These are phyloP conservation scores for Trypanosoma conorhini DNA, from an alignment of 208 protist species.

Conservation along the genomic window DNA sequence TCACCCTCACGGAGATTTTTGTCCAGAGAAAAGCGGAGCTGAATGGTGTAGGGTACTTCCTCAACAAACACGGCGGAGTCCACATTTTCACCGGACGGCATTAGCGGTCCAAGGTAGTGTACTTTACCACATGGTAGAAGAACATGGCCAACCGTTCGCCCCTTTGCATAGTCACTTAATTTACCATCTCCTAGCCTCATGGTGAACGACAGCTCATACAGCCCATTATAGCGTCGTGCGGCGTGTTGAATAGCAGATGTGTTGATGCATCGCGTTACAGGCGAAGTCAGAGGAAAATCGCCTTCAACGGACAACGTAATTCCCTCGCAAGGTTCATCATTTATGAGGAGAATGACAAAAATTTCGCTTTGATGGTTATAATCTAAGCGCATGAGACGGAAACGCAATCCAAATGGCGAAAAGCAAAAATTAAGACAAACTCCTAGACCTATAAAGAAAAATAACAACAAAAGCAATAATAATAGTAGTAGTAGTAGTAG, in stretches of 20 bases:
- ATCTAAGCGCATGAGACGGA: background rate
- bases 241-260: background rate
- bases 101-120: constrained; percentile 43
- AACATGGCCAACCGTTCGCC: constrained; percentile 17
- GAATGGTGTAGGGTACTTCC: constrained; percentile 33
- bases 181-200: constrained; percentile 15
- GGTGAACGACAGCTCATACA: constrained; percentile 23
- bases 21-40: constrained; percentile 41
- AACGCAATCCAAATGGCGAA: background rate
- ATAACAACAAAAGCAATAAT: constrained; percentile 16
- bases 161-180: background rate
- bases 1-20: constrained; percentile 22
- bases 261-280: constrained; percentile 2
- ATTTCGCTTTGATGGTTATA: background rate
- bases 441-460: constrained; percentile 15
- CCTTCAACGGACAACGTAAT: constrained; percentile 3
- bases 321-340: constrained; percentile 1
- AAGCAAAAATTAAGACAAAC: constrained; percentile 13
- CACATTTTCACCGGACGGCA: constrained; percentile 16
- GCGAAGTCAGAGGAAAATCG: background rate
- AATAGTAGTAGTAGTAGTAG: background rate
- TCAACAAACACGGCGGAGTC: constrained; percentile 47
- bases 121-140: constrained; percentile 11
- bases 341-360: constrained; percentile 8
- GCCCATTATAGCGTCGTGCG: constrained; percentile 24